Conservation (phyloP, 2,329 filamentous ascomycete genomes). For the Paraconiothyrium brasiliense region DNA sequence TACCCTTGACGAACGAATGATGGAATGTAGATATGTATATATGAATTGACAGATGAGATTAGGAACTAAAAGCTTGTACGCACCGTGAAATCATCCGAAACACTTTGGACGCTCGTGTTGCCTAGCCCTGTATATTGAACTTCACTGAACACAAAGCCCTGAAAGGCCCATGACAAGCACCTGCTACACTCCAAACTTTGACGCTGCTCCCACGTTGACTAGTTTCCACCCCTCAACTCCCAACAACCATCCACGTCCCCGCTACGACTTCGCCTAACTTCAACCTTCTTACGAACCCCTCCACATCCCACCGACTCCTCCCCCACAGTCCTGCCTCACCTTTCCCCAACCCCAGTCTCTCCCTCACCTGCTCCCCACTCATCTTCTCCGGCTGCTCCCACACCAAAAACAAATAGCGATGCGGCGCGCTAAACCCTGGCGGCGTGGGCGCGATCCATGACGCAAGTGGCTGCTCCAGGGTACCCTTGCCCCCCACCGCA, state of each 20-base stretch:
- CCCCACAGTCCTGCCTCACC: slow-evolving; percentile 1
- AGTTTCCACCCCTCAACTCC: neutral
- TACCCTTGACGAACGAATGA: slow-evolving; percentile 13
- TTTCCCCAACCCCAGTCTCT: neutral
- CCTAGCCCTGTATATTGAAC: neutral
- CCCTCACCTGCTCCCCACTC: slow-evolving; percentile 7
- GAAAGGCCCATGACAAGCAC: neutral
- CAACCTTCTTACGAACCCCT: slow-evolving; percentile 6
- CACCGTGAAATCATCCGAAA: neutral
- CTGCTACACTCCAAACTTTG: neutral
- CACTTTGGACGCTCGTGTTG: neutral
- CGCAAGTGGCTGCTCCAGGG: slow-evolving; percentile 5
- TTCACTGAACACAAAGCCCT: neutral
- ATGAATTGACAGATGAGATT: slow-evolving; percentile 13
- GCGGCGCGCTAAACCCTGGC: slow-evolving; percentile 1
- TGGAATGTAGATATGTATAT: slow-evolving; percentile 15
- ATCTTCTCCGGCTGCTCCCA: slow-evolving; percentile 13
- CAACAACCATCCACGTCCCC: slow-evolving; percentile 11
- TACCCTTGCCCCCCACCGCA: neutral
- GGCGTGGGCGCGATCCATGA: slow-evolving; percentile 5
- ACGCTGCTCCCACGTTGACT: neutral
- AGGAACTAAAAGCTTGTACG: neutral
- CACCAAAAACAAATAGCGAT: slow-evolving; percentile 15
- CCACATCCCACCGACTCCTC: slow-evolving; percentile 4
- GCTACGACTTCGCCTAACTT: slow-evolving; percentile 1